These are phyloP conservation scores for bread wheat (Triticum aestivum) DNA, from an alignment of 176 grass and related monocot species.

Conservation along the genomic window DNA sequence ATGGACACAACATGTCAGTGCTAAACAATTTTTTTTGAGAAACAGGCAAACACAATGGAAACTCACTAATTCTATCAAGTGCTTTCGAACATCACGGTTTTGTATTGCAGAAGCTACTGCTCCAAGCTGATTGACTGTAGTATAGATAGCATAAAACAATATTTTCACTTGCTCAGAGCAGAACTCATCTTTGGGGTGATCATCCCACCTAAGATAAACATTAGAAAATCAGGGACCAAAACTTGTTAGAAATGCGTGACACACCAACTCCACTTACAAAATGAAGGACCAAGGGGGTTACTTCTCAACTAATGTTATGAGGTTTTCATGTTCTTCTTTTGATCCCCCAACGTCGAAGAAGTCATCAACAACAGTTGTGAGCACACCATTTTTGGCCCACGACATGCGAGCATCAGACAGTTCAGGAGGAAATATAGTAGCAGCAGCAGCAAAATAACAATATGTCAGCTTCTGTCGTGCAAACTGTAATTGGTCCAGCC, in stretches of 20 bases:
- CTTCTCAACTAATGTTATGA: slow-evolving; percentile 57
- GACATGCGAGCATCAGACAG: slow-evolving; percentile 58
- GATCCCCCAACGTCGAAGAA: slow-evolving; percentile 86
- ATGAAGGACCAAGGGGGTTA: slow-evolving; percentile 3
- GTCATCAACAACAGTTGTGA: slow-evolving; percentile 66
- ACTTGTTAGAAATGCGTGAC: too few species aligned
- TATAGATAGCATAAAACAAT: slow-evolving; percentile 56
- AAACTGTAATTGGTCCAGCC: slow-evolving; percentile 66
- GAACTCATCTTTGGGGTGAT: slow-evolving; percentile 38
- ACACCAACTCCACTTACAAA: background rate
- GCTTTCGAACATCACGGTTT: slow-evolving; percentile 39
- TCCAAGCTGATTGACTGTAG: slow-evolving; percentile 13
- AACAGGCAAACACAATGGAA: too few species aligned
- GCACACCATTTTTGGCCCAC: slow-evolving; percentile 65
- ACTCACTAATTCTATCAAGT: slow-evolving; percentile 67
- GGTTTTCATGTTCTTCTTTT: slow-evolving; percentile 61
- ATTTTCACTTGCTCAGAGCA: slow-evolving; percentile 67
- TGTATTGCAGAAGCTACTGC: slow-evolving; percentile 44
- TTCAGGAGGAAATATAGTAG: slow-evolving; percentile 55
- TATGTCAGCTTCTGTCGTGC: slow-evolving; percentile 63
- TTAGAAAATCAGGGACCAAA: background rate
- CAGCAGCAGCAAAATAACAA: slow-evolving; percentile 70
- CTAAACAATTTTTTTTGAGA: too few species aligned
- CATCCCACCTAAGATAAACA: slow-evolving; percentile 56
- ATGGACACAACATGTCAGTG: background rate